Percentiles rank a stretch among this genome's conserved stretches.
These are phyloP conservation scores for Maudiozyma pseudohumilis DNA, from an alignment of 805 yeast species.

Conservation along the genomic window DNA sequence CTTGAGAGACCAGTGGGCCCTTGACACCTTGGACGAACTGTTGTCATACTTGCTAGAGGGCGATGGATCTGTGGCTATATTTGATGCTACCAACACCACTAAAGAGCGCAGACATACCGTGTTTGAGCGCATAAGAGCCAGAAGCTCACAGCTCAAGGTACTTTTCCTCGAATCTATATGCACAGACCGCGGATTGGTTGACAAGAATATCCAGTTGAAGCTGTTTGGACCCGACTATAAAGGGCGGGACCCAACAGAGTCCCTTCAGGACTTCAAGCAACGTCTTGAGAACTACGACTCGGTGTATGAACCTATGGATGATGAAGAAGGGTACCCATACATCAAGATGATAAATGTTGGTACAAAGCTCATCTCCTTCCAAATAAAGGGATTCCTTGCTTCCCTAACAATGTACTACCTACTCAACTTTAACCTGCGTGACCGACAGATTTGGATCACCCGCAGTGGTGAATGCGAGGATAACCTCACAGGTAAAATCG, in stretches of 20 bases:
- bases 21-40: slow-evolving; percentile 79
- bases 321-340: slow-evolving; percentile 65
- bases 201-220: slow-evolving; percentile 74
- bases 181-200: slow-evolving; percentile 66
- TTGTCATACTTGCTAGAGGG: slow-evolving; percentile 72
- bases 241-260: slow-evolving; percentile 73
- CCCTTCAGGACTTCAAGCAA: slow-evolving; percentile 71
- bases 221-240: slow-evolving; percentile 88
- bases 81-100: slow-evolving; percentile 77
- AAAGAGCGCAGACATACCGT: slow-evolving; percentile 52
- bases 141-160: slow-evolving; percentile 60
- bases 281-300: slow-evolving; percentile 74
- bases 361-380: slow-evolving; percentile 82
- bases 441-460: slow-evolving; percentile 89
- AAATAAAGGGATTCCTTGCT: slow-evolving; percentile 78
- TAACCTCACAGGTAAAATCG: slow-evolving; percentile 75
- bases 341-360: slow-evolving; percentile 96
- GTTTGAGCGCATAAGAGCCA: slow-evolving; percentile 43
- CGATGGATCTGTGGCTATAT: slow-evolving; percentile 85
- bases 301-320: slow-evolving; percentile 86
- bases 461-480: slow-evolving; percentile 91
- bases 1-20: slow-evolving; percentile 90
- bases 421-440: slow-evolving; percentile 77
- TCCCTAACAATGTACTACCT: slow-evolving; percentile 88
- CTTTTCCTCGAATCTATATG: slow-evolving; percentile 82